A percentile compares a stretch with the other conserved stretches of the same genome.
Evolutionary conservation across 345 rosid species (phyloP).

Genomic region (Camelina sativa): DNA sequence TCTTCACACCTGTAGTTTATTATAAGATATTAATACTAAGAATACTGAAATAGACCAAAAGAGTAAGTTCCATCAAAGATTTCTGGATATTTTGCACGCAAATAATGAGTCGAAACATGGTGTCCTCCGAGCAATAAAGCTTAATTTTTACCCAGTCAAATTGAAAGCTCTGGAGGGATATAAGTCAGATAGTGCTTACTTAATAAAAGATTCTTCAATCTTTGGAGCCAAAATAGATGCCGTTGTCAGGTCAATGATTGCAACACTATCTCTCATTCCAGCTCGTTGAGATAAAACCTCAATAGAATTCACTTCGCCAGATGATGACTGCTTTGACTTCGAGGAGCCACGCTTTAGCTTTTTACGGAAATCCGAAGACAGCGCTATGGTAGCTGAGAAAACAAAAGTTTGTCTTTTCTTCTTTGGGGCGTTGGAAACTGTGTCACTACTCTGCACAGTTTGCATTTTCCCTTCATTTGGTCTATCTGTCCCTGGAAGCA

Average conservation of each 20-base stretch:
- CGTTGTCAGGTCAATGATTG: constrained; percentile 87
- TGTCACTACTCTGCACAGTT: constrained; percentile 57
- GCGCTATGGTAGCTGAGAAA: constrained; percentile 94
- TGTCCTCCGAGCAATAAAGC: constrained; percentile 10
- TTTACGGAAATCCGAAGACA: constrained; percentile 91
- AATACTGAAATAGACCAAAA: constrained; percentile 24
- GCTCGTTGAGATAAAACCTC: constrained; percentile 87
- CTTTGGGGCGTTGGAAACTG: constrained; percentile 63
- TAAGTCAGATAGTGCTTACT: constrained; percentile 21
- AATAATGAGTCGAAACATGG: constrained; percentile 27
- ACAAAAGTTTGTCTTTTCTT: constrained; percentile 96
- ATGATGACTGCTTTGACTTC: constrained; percentile 64
- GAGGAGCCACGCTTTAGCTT: constrained; percentile 76
- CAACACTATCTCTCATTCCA: constrained; percentile 85
- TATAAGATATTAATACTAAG: constrained; percentile 31
- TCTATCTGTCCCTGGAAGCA: constrained; percentile 67
- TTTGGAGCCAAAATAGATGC: constrained; percentile 70
- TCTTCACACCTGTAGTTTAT: constrained; percentile 72
- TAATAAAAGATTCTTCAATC: constrained; percentile 73
- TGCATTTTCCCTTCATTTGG: constrained; percentile 54
- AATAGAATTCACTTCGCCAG: constrained; percentile 73
- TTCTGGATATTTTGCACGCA: constrained; percentile 11
- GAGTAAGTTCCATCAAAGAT: constrained; percentile 20
- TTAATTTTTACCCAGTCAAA: constrained; percentile 7
- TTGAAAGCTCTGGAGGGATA: neutral